A percentile compares a stretch with the other conserved stretches of the same genome.
phyloP scores from a whole-genome alignment of 768 basidiomycete species.

The Leucogyrophana mollusca region DNA sequence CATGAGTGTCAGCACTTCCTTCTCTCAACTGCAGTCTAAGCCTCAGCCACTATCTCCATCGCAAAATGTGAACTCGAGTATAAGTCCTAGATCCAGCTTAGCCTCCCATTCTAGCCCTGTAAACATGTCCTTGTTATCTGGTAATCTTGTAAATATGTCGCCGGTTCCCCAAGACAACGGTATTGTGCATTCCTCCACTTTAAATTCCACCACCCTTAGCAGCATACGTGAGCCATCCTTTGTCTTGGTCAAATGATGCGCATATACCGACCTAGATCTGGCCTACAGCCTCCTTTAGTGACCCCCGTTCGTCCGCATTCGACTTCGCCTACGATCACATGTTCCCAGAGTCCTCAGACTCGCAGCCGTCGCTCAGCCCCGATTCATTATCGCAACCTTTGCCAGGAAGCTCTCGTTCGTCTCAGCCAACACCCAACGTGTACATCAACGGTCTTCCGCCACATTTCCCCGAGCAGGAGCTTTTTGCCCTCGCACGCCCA shows the following conservation, averaged over 20 bases:
- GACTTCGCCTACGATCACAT: slow-evolving; percentile 11
- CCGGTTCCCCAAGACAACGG: slow-evolving; percentile 12
- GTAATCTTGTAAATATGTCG: slow-evolving; percentile 3
- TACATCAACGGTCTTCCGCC: slow-evolving; percentile 89
- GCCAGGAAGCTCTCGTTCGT: slow-evolving; percentile 3
- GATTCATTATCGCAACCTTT: slow-evolving; percentile 13
- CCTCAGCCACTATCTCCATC: slow-evolving; percentile 18
- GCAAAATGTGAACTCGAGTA: slow-evolving; percentile 9
- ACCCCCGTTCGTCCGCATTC: slow-evolving; percentile 11
- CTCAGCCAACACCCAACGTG: slow-evolving; percentile 63
- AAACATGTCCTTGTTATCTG: slow-evolving; percentile 8
- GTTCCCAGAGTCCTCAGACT: slow-evolving; percentile 12
- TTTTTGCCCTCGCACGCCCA: slow-evolving; percentile 68
- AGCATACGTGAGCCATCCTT: slow-evolving; percentile 23
- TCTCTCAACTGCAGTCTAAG: slow-evolving; percentile 16
- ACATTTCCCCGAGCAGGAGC: slow-evolving; percentile 77
- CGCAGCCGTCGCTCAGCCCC: slow-evolving; percentile 10
- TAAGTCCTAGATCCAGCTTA: slow-evolving; percentile 11
- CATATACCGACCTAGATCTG: background rate
- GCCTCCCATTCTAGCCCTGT: slow-evolving; percentile 20
- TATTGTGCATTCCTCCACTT: slow-evolving; percentile 10
- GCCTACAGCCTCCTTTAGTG: slow-evolving; percentile 25
- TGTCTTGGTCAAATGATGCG: background rate
- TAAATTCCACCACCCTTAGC: slow-evolving; percentile 10
- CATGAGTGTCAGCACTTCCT: slow-evolving; percentile 13